These are phyloP conservation scores for Phyllosticta citriasiana DNA, from an alignment of 2,329 filamentous ascomycete species.

Conservation along the genomic window DNA sequence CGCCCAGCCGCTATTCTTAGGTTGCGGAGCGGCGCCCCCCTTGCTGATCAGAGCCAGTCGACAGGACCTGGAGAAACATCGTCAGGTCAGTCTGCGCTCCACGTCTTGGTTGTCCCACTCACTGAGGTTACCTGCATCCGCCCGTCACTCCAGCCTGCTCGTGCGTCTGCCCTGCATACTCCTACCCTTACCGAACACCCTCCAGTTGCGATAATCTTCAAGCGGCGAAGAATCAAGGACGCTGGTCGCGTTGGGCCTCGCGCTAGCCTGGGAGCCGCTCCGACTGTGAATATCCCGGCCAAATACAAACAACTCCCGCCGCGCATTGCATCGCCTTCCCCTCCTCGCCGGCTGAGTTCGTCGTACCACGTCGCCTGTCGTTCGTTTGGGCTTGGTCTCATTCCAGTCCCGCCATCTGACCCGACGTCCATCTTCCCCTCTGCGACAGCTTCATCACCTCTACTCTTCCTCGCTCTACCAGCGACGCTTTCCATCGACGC, in stretches of 20 bases:
- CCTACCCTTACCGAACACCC: not conserved
- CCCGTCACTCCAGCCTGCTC: not conserved
- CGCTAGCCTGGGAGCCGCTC: not conserved
- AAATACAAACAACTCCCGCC: not conserved
- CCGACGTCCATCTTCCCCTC: not conserved
- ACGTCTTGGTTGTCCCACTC: not conserved
- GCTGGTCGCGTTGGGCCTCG: not conserved
- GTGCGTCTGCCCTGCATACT: not conserved
- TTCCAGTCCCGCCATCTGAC: slow-evolving; percentile 1
- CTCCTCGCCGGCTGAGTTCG: not conserved
- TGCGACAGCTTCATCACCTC: not conserved
- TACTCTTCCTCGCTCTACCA: not conserved
- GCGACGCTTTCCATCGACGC: not conserved
- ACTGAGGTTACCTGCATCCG: not conserved
- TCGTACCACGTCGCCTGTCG: not conserved
- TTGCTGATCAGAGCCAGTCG: not conserved
- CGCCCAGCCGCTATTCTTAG: not conserved
- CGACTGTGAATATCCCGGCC: not conserved
- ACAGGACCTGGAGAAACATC: not conserved
- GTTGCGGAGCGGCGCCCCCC: not conserved
- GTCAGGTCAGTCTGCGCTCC: not conserved
- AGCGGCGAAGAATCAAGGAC: not conserved
- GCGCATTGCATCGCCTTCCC: not conserved
- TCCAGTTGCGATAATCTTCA: not conserved
- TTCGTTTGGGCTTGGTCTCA: slow-evolving; percentile 2